Evolutionary conservation across 23 red algal species (phyloP), one percentile per base, ranked within the genome.

Genomic region (Gracilaria caudata): DNA sequence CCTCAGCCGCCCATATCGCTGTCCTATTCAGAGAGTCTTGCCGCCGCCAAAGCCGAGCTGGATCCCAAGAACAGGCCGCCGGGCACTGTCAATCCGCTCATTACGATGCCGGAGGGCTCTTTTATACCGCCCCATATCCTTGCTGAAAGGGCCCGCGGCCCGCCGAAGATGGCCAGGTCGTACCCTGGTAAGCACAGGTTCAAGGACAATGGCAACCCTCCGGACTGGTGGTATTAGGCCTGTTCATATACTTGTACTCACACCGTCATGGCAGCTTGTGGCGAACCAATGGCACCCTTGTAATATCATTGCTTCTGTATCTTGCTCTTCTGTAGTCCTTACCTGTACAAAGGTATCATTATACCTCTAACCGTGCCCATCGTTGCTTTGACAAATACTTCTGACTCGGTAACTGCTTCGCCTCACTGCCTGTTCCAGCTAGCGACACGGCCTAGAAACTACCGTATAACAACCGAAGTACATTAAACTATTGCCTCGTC

Each of bases 61-160:
- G 70, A 75, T 34, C 70, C 70, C 10, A 75, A 75, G 38, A 75
- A 75, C 38, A 23, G 37, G 20, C 70, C 70, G 20, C 70, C 70
- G 29, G 70, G 70, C 16, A 75, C 70, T 21, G 29, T 21, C 3
- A 75, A 75, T 20, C 70, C 70, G n/a, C 25, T 46, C 25, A 75
- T 75, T 21, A 49, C 43, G 39, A 75, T 75, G 70, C 70, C 70
- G 0, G 70, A 49, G 37, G 70, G 70, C 43, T 54, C 44, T 0
- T 86, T 86, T 45, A 64, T 86, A 64, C 82, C 82, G 46, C 82
- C 82, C 24, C 82, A 86, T 41, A 51, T 86, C 51, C 82, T 86
- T 26, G 82, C 82, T 33, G 56, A 63, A 26, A 30, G 51, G n/a
- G 51, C 77, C 3, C 51, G 56, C 23, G 56, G 56, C 20, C 77